Conservation (phyloP, 1,139 yeast species). For the Geotrichum europaeum region DNA sequence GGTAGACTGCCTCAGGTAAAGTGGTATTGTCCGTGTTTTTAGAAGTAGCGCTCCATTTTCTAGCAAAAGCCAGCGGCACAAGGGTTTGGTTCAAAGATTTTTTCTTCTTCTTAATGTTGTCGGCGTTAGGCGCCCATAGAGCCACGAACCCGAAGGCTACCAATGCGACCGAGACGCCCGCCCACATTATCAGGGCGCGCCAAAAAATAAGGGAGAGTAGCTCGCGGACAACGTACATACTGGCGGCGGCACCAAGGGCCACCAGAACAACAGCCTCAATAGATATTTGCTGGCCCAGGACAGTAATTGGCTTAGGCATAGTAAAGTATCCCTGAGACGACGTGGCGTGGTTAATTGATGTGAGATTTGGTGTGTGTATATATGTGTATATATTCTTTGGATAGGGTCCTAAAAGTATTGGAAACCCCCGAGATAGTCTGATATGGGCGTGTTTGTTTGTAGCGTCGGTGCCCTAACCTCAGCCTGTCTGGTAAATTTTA, state of each 20-base stretch:
- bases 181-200: constrained; percentile 23
- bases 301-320: constrained; percentile 14
- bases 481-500: neutral
- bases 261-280: constrained; percentile 22
- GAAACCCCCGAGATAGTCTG: neutral
- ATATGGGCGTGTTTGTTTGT: neutral
- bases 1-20: constrained; percentile 32
- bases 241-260: constrained; percentile 20
- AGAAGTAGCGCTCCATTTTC: neutral
- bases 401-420: neutral
- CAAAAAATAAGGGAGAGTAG: constrained; percentile 21
- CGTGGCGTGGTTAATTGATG: neutral
- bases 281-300: constrained; percentile 21
- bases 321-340: neutral
- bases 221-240: constrained; percentile 21
- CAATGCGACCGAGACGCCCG: constrained; percentile 22
- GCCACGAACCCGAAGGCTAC: constrained; percentile 18
- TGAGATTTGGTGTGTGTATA: no score
- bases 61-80: constrained; percentile 22
- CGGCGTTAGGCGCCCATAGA: constrained; percentile 20
- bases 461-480: neutral
- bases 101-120: neutral
- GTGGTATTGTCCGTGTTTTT: neutral
- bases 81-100: constrained; percentile 10
- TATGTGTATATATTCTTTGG: neutral